Evolutionary conservation across 2,329 filamentous ascomycete genomes (phyloP), one percentile per base, ranked within the genome.

Genomic region (Colletotrichum gigasporum): DNA sequence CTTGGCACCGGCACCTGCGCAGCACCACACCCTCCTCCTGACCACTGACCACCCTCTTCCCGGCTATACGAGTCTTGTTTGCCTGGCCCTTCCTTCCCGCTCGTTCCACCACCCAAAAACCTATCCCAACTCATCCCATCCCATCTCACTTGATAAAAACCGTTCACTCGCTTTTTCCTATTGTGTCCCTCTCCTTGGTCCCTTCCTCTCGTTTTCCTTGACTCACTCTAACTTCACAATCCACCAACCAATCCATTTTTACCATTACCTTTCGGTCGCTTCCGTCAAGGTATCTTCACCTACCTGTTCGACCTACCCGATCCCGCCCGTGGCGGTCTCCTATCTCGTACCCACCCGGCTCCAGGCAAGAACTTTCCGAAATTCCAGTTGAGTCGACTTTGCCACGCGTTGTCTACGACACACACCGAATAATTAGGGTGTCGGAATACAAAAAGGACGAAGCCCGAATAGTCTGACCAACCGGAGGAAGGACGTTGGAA

Each of bases 11-110:
- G 37, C 47, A 54, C 56, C 47, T 44, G 35, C 39, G 22, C 42
- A 12, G 51, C 39, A 7, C 35, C 26, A 50, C 16, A 11, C 45
- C 48, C 22, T 51, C 26, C 32, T 18, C 44, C 42, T 26, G 50
- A 37, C 47, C 41, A 47, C 58, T 47, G 50, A 55, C 50, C 50
- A 63, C 16, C 37, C 51, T 37, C 56, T 14, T 61, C 50, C 51
- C 20, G 30, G 20, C 20, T 59, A 63, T 60, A 63, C 54, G 51
- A 61, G 39, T 60, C 60, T 60, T 63, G 60, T 63, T 63, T 63
- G 59, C 34, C 54, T 63, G 54, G 59, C 34, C 54, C 59, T 44
- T 11, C 44, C 53, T 45, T 57, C 54, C 60, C 60, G 45, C 60
- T 12, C 45, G 30, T 45, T 59, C 60, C 54, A 50, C 45, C 26